Conservation (phyloP, 441 rosid genomes). For the Kokia cookei region DNA sequence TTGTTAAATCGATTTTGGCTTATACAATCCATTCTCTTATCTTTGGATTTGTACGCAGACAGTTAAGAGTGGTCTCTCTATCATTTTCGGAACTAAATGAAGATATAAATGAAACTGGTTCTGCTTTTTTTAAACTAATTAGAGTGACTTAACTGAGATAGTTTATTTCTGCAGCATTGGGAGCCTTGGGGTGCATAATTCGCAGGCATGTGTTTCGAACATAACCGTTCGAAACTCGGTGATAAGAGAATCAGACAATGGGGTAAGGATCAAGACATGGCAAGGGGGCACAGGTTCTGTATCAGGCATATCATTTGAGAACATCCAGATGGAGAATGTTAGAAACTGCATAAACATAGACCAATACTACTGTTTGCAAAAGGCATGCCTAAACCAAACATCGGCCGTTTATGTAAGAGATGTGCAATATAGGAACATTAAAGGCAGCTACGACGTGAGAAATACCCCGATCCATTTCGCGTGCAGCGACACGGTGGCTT, state of each 20-base stretch:
- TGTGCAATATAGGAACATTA: conserved; percentile 64
- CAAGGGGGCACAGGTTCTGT: conserved; percentile 90
- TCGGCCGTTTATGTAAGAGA: conserved; percentile 77
- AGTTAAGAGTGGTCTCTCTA: neutral
- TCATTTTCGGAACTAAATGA: neutral
- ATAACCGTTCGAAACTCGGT: conserved; percentile 59
- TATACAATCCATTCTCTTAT: neutral
- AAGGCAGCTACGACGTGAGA: conserved; percentile 82
- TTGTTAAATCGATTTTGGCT: neutral
- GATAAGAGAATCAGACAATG: conserved; percentile 87
- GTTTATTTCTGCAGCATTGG: conserved; percentile 55
- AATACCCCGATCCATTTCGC: conserved; percentile 89
- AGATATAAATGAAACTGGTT: neutral
- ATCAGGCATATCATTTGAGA: conserved; percentile 57
- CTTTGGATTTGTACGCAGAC: neutral
- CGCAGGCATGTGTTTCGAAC: conserved; percentile 90
- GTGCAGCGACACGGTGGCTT: conserved; percentile 86
- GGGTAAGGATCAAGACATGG: conserved; percentile 91
- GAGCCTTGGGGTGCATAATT: conserved; percentile 88
- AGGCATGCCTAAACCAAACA: conserved; percentile 66
- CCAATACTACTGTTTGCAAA: conserved; percentile 76
- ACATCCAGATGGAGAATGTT: conserved; percentile 92
- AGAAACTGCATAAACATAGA: conserved; percentile 84
- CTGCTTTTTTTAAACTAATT: neutral
- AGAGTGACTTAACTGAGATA: neutral